These are phyloP conservation scores for Pisolithus tinctorius DNA, from an alignment of 768 basidiomycete genomes.

Conservation along the genomic window DNA sequence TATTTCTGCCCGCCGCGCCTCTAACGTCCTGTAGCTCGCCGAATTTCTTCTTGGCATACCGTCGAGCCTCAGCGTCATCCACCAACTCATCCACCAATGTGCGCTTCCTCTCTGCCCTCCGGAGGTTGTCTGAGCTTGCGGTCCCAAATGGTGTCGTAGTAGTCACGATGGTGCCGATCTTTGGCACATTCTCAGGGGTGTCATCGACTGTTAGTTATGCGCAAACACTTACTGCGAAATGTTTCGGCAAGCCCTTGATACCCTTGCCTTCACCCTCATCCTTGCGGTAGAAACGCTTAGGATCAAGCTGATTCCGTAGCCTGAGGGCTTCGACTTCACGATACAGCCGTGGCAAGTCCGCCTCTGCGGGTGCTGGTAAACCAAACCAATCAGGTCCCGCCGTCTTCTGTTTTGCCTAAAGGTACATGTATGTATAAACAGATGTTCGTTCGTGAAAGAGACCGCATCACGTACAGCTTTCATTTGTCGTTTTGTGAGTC, in stretches of 20 bases:
- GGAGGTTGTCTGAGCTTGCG: conserved; percentile 63
- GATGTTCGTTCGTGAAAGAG: neutral
- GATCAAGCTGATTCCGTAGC: conserved; percentile 82
- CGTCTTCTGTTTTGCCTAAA: conserved; percentile 61
- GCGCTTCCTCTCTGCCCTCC: conserved; percentile 64
- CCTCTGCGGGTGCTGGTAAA: conserved; percentile 73
- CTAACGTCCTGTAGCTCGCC: conserved; percentile 64
- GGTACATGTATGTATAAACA: neutral
- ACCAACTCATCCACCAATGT: conserved; percentile 85
- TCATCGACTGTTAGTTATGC: neutral
- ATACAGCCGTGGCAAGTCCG: conserved; percentile 70
- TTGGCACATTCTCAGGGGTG: conserved; percentile 3
- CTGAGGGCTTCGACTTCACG: conserved; percentile 86
- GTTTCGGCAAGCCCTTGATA: conserved; percentile 78
- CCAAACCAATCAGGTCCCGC: conserved; percentile 85
- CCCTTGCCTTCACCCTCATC: conserved; percentile 83
- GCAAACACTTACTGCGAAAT: conserved; percentile 69
- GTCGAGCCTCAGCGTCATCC: conserved; percentile 78
- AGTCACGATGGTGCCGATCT: conserved; percentile 79
- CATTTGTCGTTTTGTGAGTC: conserved; percentile 64
- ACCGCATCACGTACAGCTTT: conserved; percentile 50
- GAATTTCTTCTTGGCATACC: conserved; percentile 91
- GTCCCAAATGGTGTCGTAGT: conserved; percentile 68
- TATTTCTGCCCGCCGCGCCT: conserved; percentile 64
- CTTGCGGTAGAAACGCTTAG: conserved; percentile 86